These are phyloP conservation scores for Penicillium sp. DNA, from an alignment of 2,329 filamentous ascomycete species.

Conservation along the genomic window DNA sequence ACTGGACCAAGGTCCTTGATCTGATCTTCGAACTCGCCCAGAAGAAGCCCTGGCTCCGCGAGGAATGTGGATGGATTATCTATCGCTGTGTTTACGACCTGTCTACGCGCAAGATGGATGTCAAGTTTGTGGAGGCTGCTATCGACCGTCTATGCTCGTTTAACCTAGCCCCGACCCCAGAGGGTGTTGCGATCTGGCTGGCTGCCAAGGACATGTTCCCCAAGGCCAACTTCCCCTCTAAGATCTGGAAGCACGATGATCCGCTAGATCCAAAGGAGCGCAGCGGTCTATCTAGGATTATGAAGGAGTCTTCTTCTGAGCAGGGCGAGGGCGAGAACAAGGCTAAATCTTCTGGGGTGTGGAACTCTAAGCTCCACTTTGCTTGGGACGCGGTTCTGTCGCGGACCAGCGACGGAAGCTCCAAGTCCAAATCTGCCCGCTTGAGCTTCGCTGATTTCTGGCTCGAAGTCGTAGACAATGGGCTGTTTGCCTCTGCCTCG, in stretches of 20 bases:
- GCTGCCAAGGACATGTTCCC: constrained; percentile 61
- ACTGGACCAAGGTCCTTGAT: constrained; percentile 60
- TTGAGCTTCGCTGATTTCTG: constrained; percentile 69
- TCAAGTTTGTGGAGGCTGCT: constrained; percentile 55
- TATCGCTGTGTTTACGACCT: constrained; percentile 63
- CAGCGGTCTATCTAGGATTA: constrained; percentile 63
- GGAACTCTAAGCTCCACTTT: constrained; percentile 77
- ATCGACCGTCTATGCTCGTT: constrained; percentile 59
- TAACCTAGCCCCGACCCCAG: constrained; percentile 71
- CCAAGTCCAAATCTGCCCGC: constrained; percentile 35
- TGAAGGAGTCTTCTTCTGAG: constrained; percentile 59
- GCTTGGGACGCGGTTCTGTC: constrained; percentile 77
- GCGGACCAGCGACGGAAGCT: constrained; percentile 33
- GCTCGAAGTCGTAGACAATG: constrained; percentile 79
- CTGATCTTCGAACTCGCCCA: constrained; percentile 67
- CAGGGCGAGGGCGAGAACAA: constrained; percentile 29
- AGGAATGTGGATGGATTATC: constrained; percentile 80
- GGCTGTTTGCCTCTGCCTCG: constrained; percentile 73
- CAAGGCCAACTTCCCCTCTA: constrained; percentile 58
- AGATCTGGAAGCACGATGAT: constrained; percentile 68
- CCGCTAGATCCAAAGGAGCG: constrained; percentile 67
- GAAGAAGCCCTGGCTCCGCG: constrained; percentile 82
- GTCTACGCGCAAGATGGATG: constrained; percentile 32
- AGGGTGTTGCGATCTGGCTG: constrained; percentile 87
- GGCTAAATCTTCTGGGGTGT: constrained; percentile 57